Percentiles rank a stretch among this genome's conserved stretches.
phyloP scores from a whole-genome alignment of 495 filamentous ascomycete genomes.

The Xylaria longipes region DNA sequence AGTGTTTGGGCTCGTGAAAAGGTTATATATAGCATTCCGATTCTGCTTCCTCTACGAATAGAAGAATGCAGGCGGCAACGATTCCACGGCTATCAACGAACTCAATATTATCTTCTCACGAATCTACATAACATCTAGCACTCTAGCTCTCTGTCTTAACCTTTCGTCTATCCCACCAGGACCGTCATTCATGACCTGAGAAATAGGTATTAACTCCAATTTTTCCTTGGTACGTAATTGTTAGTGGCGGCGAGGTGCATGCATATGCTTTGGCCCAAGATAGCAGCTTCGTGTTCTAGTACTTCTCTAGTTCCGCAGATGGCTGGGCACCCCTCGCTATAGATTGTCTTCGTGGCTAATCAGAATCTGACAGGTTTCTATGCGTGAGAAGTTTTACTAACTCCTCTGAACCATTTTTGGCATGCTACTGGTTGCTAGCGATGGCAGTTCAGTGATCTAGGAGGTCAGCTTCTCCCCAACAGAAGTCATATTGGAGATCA shows the following conservation, averaged over 20 bases:
- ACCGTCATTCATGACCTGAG: background rate
- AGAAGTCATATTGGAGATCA: background rate
- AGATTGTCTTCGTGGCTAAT: background rate
- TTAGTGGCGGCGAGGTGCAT: background rate
- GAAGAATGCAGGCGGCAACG: background rate
- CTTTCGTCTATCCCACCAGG: background rate
- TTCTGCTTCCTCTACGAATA: background rate
- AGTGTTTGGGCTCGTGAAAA: background rate
- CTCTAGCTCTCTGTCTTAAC: background rate
- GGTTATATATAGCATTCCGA: background rate
- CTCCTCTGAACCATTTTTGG: no score
- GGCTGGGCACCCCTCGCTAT: background rate
- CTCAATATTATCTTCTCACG: background rate
- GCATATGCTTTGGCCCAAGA: background rate
- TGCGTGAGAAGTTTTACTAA: background rate
- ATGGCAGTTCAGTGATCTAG: background rate
- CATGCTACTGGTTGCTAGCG: background rate
- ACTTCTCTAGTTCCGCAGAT: background rate
- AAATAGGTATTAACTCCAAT: background rate
- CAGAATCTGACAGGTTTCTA: background rate
- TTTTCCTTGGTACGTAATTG: background rate
- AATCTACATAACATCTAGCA: background rate
- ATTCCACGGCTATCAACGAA: background rate
- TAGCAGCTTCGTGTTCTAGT: no score
- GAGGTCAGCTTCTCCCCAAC: background rate